Evolutionary conservation across 2,329 filamentous ascomycete genomes (phyloP), one percentile per base, ranked within the genome.

Genomic region (Scorias spongiosa): DNA sequence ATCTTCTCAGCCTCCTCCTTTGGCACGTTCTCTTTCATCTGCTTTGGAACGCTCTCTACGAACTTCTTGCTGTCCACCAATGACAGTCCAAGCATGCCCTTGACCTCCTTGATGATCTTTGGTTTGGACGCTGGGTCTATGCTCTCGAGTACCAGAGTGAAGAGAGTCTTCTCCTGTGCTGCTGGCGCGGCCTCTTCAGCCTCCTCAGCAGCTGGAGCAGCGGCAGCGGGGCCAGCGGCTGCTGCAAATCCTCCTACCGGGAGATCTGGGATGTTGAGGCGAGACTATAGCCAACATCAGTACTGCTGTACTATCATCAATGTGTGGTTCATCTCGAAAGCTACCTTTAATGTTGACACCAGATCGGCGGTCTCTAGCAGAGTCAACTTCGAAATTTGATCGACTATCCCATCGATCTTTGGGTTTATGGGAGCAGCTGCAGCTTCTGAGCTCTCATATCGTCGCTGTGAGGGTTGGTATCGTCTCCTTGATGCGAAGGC

Each of bases 61-160:
- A 99, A 99, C 74, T 99, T 99, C 82, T 99, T 99, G 70, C 85
- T 93, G 68, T 99, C 91, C 55, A 99, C 93, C 71, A 99, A 75
- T 64, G 84, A 93, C 62, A 98, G 69, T 38, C 91, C 91, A 48
- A 99, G 72, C 78, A 98, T 75, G 60, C 78, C 80, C 80, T 99
- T 99, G 71, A 99, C 76, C 73, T 99, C 91, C 78, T 99, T 99
- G 76, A 98, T 99, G 58, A 98, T 74, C 82, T 99, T 99, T 58
- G 93, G 87, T 75, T 99, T 99, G 52, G 89, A 71, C 42, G 69
- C 74, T 26, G 87, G 74, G 43, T 98, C 93, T 63, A 96, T 93
- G 30, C 81, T 82, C 66, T 84, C 75, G 50, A 99, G 80, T 72
- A 95, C 96, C 53, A 99, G 68, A 64, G 83, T 94, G 76, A 99